Evolutionary conservation across 1,284 basidiomycete species (phyloP).

Genomic region (Melampsora americana): DNA sequence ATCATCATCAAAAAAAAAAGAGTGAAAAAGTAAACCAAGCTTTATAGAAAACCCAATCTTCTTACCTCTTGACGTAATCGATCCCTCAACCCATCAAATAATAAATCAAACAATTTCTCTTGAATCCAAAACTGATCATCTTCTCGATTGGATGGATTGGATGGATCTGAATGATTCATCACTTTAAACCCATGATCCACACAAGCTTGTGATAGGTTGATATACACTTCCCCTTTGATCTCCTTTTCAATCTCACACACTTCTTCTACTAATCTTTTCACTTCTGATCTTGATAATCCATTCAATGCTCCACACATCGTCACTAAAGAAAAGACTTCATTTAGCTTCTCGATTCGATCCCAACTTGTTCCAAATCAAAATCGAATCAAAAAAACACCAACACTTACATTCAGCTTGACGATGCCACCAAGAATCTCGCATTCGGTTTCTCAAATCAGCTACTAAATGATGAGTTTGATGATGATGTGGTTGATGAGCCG

Average conservation of each 20-base stretch:
- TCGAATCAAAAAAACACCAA: no score
- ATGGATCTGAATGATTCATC: slow-evolving; percentile 5
- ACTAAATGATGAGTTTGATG: slow-evolving; percentile 1
- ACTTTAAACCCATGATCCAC: slow-evolving; percentile 15
- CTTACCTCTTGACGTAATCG: slow-evolving; percentile 22
- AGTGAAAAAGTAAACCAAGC: neutral
- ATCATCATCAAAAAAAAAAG: no score
- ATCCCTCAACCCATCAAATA: slow-evolving; percentile 42
- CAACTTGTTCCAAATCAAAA: no score
- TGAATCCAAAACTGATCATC: slow-evolving; percentile 34
- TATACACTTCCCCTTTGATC: slow-evolving; percentile 21
- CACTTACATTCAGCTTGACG: slow-evolving; percentile 41
- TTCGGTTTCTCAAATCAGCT: slow-evolving; percentile 13
- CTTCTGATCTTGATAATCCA: slow-evolving; percentile 13
- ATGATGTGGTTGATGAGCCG: neutral
- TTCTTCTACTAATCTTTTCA: slow-evolving; percentile 20
- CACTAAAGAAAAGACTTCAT: slow-evolving; percentile 25
- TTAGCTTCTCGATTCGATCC: no score
- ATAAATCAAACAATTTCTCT: slow-evolving; percentile 29
- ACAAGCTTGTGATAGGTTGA: slow-evolving; percentile 34
- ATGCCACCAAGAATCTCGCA: slow-evolving; percentile 43
- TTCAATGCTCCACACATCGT: slow-evolving; percentile 30
- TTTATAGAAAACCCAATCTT: neutral
- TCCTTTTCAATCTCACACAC: neutral
- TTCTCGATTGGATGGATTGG: slow-evolving; percentile 5